Evolutionary conservation across 805 yeast genomes (phyloP).

Genomic region (Candida sonorensis): DNA sequence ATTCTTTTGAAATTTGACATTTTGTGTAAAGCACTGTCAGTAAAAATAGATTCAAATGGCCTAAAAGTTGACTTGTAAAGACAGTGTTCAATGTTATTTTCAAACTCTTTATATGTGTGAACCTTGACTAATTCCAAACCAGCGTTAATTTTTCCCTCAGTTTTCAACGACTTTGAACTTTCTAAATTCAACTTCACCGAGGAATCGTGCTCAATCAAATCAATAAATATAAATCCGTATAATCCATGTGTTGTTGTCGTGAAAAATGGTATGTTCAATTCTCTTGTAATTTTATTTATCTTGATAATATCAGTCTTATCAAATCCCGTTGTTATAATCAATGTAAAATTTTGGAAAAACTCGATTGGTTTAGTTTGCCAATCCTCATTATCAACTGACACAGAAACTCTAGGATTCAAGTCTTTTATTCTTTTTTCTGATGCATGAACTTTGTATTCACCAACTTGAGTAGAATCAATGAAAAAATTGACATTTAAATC

Average conservation of each 20-base stretch:
- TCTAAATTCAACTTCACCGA: conserved; percentile 38
- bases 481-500: conserved; percentile 77
- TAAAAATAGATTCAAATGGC: conserved; percentile 28
- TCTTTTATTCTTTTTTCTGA: conserved; percentile 54
- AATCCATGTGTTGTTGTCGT: conserved; percentile 68
- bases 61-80: conserved; percentile 32
- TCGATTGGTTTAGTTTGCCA: conserved; percentile 17
- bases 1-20: conserved; percentile 28
- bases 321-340: conserved; percentile 73
- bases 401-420: conserved; percentile 71
- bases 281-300: conserved; percentile 54
- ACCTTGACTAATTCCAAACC: conserved; percentile 38
- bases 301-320: conserved; percentile 31
- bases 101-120: conserved; percentile 29
- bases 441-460: conserved; percentile 47
- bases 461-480: conserved; percentile 48
- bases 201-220: conserved; percentile 60
- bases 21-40: conserved; percentile 30
- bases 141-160: conserved; percentile 40
- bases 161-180: conserved; percentile 41
- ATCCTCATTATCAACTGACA: conserved; percentile 35
- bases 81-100: conserved; percentile 29
- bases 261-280: conserved; percentile 56
- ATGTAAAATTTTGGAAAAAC: conserved; percentile 51
- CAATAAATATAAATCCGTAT: conserved; percentile 77